Evolutionary conservation across 1,284 basidiomycete genomes (phyloP).

Genomic region (Cutaneotrichosporon sp.): DNA sequence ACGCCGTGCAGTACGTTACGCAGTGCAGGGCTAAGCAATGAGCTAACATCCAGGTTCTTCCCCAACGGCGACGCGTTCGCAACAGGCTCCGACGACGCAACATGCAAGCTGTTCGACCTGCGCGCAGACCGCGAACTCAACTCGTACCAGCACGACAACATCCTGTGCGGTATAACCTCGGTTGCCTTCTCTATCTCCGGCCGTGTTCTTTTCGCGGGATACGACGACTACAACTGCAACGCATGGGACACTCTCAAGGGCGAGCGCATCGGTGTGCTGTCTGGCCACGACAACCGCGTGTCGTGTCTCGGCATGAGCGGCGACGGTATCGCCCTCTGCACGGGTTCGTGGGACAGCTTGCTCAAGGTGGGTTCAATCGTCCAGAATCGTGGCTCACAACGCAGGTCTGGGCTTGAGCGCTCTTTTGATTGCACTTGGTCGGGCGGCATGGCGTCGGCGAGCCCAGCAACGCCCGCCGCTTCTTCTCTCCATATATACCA

Average conservation of each 20-base stretch:
- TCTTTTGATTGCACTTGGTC: background rate
- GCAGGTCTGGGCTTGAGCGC: background rate
- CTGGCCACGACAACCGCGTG: slow-evolving; percentile 96
- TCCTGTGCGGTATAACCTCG: slow-evolving; percentile 95
- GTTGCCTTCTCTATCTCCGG: slow-evolving; percentile 97
- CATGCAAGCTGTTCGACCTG: slow-evolving; percentile 95
- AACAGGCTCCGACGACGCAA: slow-evolving; percentile 97
- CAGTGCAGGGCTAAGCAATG: too few species aligned
- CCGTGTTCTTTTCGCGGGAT: slow-evolving; percentile 94
- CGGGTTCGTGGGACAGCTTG: slow-evolving; percentile 95
- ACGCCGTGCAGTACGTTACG: slow-evolving; percentile 87
- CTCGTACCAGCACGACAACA: slow-evolving; percentile 95
- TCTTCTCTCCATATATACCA: slow-evolving; percentile 1
- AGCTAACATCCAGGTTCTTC: slow-evolving; percentile 69
- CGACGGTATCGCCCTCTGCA: slow-evolving; percentile 97
- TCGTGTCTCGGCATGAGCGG: slow-evolving; percentile 92
- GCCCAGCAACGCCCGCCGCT: background rate
- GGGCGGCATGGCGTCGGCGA: background rate
- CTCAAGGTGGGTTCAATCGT: slow-evolving; percentile 63
- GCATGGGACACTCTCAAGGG: slow-evolving; percentile 99
- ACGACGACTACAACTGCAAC: slow-evolving; percentile 99
- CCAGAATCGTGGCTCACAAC: too few species aligned
- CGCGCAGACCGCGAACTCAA: slow-evolving; percentile 95
- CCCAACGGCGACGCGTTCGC: slow-evolving; percentile 98
- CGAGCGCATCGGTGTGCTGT: slow-evolving; percentile 91